Conservation (phyloP, 2,329 filamentous ascomycete genomes). For the Geoglossum cookeanum region DNA sequence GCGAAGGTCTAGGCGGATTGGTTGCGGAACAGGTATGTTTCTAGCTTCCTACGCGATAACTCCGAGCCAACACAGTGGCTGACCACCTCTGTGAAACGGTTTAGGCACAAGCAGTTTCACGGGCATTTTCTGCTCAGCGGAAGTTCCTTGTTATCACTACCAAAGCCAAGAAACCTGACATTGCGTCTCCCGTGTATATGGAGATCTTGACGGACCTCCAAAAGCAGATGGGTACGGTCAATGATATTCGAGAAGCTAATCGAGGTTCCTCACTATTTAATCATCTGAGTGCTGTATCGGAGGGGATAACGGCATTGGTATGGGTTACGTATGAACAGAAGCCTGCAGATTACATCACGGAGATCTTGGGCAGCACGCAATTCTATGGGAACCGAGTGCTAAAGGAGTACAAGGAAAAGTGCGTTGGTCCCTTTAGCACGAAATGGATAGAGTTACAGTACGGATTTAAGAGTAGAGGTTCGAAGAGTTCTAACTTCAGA, state of each 20-base stretch:
- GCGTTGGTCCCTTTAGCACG: conserved; percentile 14
- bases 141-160: conserved; percentile 75
- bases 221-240: conserved; percentile 58
- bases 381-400: conserved; percentile 91
- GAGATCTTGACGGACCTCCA: conserved; percentile 77
- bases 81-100: background rate
- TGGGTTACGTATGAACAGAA: conserved; percentile 78
- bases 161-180: conserved; percentile 80
- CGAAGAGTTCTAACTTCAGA: background rate
- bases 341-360: conserved; percentile 69
- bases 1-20: conserved; percentile 56
- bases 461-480: too few relatives aligned
- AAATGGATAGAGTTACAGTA: too few relatives aligned
- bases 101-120: conserved; percentile 35
- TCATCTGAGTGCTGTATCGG: conserved; percentile 70
- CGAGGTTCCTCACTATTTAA: conserved; percentile 56
- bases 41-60: background rate
- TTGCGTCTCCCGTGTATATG: conserved; percentile 47
- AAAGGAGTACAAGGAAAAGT: conserved; percentile 76
- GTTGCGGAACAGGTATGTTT: conserved; percentile 57
- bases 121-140: conserved; percentile 67
- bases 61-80: too few relatives aligned
- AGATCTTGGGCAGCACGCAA: conserved; percentile 65
- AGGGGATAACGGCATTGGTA: conserved; percentile 73
- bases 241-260: conserved; percentile 65